Conservation (phyloP, 768 basidiomycete species). For the Pleurotus pulmonarius region DNA sequence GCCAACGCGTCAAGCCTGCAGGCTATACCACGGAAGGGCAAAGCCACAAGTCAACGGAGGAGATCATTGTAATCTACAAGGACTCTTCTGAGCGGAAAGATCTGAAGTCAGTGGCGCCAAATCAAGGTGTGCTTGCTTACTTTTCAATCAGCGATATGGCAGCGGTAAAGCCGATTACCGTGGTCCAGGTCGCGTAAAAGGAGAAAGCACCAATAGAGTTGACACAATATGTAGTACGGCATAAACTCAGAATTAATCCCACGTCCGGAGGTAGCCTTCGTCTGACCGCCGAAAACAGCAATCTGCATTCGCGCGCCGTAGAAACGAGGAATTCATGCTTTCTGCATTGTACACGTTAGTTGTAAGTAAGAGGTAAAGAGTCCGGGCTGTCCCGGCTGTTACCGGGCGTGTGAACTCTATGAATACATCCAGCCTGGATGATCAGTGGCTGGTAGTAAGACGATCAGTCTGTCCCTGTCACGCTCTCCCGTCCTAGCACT, state of each 20-base stretch:
- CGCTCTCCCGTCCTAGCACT: too few species aligned
- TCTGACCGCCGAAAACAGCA: not conserved
- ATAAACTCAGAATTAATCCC: not conserved
- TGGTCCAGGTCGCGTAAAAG: not conserved
- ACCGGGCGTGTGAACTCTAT: conserved; percentile 1
- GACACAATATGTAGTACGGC: not conserved
- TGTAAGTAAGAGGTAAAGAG: not conserved
- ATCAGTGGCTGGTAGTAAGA: not conserved
- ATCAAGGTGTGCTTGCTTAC: too few species aligned
- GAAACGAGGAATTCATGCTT: not conserved
- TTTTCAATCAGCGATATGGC: too few species aligned
- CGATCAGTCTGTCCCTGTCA: too few species aligned
- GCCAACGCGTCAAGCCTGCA: not conserved
- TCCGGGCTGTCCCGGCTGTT: not conserved
- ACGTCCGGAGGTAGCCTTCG: not conserved
- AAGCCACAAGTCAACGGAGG: not conserved
- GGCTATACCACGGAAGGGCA: not conserved
- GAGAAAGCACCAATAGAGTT: not conserved
- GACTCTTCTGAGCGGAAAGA: too few species aligned
- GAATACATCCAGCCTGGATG: conserved; percentile 1
- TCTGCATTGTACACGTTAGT: not conserved
- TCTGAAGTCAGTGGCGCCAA: too few species aligned
- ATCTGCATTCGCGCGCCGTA: not conserved
- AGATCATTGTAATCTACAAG: too few species aligned
- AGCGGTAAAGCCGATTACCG: not conserved